Conservation (phyloP, 1,284 basidiomycete species). For the Abortiporus biennis region DNA sequence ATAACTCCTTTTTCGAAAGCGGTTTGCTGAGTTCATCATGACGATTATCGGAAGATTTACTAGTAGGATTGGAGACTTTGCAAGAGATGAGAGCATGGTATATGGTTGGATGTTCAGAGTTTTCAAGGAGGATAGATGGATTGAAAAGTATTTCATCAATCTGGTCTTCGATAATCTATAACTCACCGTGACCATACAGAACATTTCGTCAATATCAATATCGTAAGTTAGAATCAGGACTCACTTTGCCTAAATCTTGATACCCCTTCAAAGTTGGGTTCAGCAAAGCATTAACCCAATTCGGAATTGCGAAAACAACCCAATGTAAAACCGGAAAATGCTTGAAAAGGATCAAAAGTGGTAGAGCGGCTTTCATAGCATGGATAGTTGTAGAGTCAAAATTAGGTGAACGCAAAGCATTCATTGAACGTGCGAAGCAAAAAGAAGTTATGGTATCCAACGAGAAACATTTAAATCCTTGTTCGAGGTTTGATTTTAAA, state of each 20-base stretch:
- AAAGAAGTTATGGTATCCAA: conserved; percentile 25
- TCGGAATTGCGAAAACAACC: too few relatives aligned
- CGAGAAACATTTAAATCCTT: conserved; percentile 17
- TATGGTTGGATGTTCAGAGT: conserved; percentile 22
- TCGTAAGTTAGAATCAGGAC: too few relatives aligned
- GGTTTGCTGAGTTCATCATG: too few relatives aligned
- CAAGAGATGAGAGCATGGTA: conserved; percentile 19
- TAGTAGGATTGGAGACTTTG: too few relatives aligned
- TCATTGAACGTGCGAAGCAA: conserved; percentile 20
- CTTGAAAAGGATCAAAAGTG: conserved; percentile 18
- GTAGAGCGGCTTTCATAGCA: conserved; percentile 15
- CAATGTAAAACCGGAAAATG: conserved; percentile 26
- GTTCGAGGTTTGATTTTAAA: conserved; percentile 9
- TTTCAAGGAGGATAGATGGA: conserved; percentile 13
- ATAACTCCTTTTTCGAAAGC: conserved; percentile 9
- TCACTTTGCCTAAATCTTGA: too few relatives aligned
- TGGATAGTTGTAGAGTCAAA: conserved; percentile 23
- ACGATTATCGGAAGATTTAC: too few relatives aligned
- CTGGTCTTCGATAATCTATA: conserved; percentile 15
- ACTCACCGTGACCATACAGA: too few relatives aligned
- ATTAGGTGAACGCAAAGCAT: conserved; percentile 14
- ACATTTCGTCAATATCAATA: too few relatives aligned
- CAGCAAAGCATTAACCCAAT: too few relatives aligned
- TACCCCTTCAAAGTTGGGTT: too few relatives aligned
- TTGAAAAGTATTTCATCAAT: conserved; percentile 27